Evolutionary conservation across 345 rosid genomes (phyloP).

Genomic region (Eucalyptus marginata): DNA sequence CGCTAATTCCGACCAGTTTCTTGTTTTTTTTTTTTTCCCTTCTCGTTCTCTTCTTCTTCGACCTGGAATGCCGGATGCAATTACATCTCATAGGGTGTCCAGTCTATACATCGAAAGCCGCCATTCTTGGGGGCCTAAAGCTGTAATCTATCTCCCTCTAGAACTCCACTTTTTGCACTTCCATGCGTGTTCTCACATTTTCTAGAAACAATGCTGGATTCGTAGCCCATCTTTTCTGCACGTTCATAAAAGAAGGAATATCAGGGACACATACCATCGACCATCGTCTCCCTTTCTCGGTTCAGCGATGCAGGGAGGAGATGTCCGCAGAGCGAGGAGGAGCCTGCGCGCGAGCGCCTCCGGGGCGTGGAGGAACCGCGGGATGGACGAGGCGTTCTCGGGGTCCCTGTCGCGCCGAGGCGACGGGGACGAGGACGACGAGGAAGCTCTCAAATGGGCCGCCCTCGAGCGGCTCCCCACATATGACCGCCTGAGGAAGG

Average conservation of each 20-base stretch:
- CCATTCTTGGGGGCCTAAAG: not conserved
- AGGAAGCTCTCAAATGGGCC: conserved; percentile 44
- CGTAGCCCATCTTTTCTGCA: no score
- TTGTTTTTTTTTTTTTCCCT: not conserved
- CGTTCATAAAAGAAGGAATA: not conserved
- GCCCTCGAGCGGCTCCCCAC: conserved; percentile 54
- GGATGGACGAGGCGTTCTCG: conserved; percentile 13
- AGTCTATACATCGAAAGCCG: not conserved
- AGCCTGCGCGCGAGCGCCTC: not conserved
- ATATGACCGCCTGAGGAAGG: conserved; percentile 29
- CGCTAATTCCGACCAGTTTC: not conserved
- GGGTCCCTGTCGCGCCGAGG: conserved; percentile 13
- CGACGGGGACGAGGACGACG: conserved; percentile 31
- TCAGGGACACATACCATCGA: not conserved
- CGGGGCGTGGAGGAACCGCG: not conserved
- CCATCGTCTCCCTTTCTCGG: not conserved
- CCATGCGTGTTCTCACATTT: not conserved
- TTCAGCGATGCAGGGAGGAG: not conserved
- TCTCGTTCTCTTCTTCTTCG: not conserved
- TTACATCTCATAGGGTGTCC: not conserved
- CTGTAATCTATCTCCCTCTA: not conserved
- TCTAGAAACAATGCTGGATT: not conserved
- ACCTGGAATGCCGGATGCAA: not conserved
- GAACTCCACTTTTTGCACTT: not conserved
- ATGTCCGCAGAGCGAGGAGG: not conserved